Percentiles rank a stretch among this genome's conserved stretches.
phyloP scores from a whole-genome alignment of 495 filamentous ascomycete genomes.

The Talaromyces proteolyticus region DNA sequence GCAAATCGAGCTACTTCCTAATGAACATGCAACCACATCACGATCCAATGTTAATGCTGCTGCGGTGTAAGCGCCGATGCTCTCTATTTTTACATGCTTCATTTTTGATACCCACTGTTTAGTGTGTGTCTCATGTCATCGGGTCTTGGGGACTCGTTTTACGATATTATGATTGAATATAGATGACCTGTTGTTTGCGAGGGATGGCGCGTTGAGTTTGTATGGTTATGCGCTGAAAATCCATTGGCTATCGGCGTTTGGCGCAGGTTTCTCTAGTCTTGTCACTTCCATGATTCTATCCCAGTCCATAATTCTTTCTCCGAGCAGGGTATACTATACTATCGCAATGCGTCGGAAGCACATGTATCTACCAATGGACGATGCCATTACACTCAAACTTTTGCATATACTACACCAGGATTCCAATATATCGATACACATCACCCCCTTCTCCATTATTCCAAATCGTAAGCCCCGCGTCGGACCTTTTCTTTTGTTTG shows the following conservation, averaged over 20 bases:
- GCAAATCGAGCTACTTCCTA: constrained; percentile 78
- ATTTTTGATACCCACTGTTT: not conserved
- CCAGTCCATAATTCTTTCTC: not conserved
- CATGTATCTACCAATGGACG: no score
- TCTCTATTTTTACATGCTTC: not conserved
- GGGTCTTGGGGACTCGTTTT: not conserved
- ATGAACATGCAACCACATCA: constrained; percentile 36
- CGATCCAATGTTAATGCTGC: constrained; percentile 30
- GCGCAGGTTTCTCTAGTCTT: not conserved
- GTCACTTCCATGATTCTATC: not conserved
- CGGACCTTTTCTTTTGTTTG: no score
- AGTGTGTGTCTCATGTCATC: not conserved
- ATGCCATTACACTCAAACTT: no score
- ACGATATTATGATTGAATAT: not conserved
- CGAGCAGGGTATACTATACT: no score
- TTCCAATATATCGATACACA: no score
- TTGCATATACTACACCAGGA: no score
- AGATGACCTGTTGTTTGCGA: not conserved
- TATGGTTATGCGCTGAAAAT: not conserved
- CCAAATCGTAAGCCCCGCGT: no score
- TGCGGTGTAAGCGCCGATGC: constrained; percentile 11
- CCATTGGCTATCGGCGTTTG: not conserved
- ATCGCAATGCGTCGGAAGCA: no score
- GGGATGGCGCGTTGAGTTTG: not conserved
- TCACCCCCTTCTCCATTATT: no score